Base-by-base conservation (phyloP, 176 grass and related monocot species). In the Avena atlantica region DNA sequence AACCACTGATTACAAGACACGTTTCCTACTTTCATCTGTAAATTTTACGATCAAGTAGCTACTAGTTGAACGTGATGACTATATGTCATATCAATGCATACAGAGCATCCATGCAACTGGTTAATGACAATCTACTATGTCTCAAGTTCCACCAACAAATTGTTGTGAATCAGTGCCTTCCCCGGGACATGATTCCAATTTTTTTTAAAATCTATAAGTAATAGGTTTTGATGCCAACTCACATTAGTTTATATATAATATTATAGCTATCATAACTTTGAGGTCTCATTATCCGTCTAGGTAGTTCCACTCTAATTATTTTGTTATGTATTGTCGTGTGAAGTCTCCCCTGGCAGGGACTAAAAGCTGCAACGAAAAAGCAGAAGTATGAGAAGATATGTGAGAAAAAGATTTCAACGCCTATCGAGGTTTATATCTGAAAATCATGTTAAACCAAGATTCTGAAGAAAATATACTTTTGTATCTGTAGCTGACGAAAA, bases 351-450 rank as follows among this genome's bases (percentile, higher is more conserved):
- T 98, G 96, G 96, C 96, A 98, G 77, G 96, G 96, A 65, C 59
- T 98, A 72, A 98, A 98, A 93, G 96, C 93, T 81, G 92, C 90
- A 77, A 98, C 96, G 73, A 98, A 98, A 85, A 88, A 93, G 71
- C 92, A 96, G 70, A 98, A 98, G 82, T 98, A 96, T 85, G 93
- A 96, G 68, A 98, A 96, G 80, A 98, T 98, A 86, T 91, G 93
- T 75, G 92, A 96, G 80, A 96, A 96, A 86, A 98, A 98, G 82
- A 78, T 98, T 77, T 86, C 93, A 67, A 98, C 92, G 8, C 92
- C 96, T 79, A 93, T 93, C 27, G 96, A 98, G 92, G 96, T 94
- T 86, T 72, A 78, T 83, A 34, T 93, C 23, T 79, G 69, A 29
- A 52, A 61, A 79, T n/a, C 58, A 84, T 88, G 73, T 50, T 66